Evolutionary conservation across 1,139 yeast genomes (phyloP), one percentile per base, ranked within the genome.

Genomic region (Diutina mesorugosa): DNA sequence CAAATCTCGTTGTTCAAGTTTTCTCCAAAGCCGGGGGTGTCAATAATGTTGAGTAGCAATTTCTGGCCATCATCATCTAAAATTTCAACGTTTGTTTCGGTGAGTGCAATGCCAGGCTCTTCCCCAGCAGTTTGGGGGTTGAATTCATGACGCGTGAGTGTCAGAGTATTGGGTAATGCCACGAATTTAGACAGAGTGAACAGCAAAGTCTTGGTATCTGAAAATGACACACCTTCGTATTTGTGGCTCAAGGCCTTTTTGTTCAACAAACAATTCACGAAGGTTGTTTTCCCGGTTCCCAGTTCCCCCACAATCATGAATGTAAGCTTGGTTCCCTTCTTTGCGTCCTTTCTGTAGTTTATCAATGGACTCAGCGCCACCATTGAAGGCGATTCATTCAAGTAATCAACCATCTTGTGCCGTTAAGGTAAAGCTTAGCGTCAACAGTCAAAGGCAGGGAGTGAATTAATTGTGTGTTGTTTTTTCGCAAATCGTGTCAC

Each of bases 11-110:
- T 84, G 66, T 85, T 85, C 61, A 85, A 69, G 62, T 84, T 84
- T 59, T 83, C 87, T 21, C 90, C 91, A 66, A 84, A 83, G 0
- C 93, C 93, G n/a, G 90, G 89, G 0, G 93, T 83, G 65, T 85
- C 90, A 59, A 87, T 78, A 57, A 87, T 72, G 61, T 79, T 83
- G 63, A 87, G 72, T 56, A 78, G 73, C 60, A 87, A 74, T 64
- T 81, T 81, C 56, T 85, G 84, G 60, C 91, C 91, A 65, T 87
- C 95, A 54, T 83, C 87, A 64, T 87, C 95, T 58, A 82, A 77
- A 61, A 87, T 69, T 63, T 87, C 95, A 28, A 86, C 78, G 28
- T 80, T 77, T 4, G 90, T 83, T 59, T 85, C 87, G 2, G 91
- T 85, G 60, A 83, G 76, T 9, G 86, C 81, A 55, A 84, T 82